phyloP scores from a whole-genome alignment of 305 asterid genomes.

The Solanum aculeatissimum region DNA sequence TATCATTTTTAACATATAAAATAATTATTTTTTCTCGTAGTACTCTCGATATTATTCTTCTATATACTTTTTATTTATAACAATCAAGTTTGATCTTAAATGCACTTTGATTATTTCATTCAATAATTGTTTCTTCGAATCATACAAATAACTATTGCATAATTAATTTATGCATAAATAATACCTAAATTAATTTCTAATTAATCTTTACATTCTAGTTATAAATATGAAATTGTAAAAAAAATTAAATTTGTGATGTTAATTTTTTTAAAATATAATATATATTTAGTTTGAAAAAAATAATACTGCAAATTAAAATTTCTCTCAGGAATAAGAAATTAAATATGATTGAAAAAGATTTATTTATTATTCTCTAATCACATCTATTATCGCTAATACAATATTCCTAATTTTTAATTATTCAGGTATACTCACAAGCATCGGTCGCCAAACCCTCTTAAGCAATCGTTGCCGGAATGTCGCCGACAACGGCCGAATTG shows the following conservation, averaged over 20 bases:
- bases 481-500: slow-evolving; percentile 6
- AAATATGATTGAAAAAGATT: background rate
- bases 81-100: background rate
- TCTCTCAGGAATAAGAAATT: background rate
- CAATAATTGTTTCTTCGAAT: background rate
- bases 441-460: slow-evolving; percentile 16
- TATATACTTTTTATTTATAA: no score
- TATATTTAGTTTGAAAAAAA: background rate
- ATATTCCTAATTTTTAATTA: slow-evolving; percentile 7
- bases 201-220: no score
- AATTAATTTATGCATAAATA: no score
- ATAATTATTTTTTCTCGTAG: no score
- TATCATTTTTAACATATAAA: background rate
- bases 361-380: background rate
- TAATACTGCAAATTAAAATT: background rate
- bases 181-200: no score
- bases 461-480: slow-evolving; percentile 22
- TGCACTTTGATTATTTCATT: background rate
- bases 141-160: no score
- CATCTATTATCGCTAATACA: background rate
- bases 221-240: no score
- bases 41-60: no score
- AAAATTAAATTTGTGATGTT: no score
- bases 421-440: slow-evolving; percentile 18
- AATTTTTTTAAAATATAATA: no score